Evolutionary conservation across 208 protist genomes (phyloP), one percentile per base, ranked within the genome.

Genomic region (Trypanosoma conorhini): DNA sequence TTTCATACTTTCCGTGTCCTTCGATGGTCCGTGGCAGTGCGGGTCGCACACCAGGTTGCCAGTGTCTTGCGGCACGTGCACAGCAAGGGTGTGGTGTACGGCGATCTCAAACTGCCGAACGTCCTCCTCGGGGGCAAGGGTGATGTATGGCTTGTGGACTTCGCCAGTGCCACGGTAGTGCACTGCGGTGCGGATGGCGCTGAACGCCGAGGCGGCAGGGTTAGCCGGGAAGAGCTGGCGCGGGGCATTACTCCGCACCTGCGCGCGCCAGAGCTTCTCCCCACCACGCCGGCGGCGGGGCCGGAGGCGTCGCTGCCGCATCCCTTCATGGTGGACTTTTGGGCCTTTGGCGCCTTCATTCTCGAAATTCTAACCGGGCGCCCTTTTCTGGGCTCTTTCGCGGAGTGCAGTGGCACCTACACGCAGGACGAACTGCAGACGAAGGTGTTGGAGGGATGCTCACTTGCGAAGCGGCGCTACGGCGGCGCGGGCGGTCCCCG

Each of bases 101-200:
- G 80, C 17, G 80, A 85, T 66, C 59, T 85, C 17, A 85, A 85
- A 62, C 68, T 81, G n/a, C 67, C 75, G 13, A 85, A 85, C 62
- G 71, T 79, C 12, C 61, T 85, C 28, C 17, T 85, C 31, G 58
- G 67, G 21, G 30, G 50, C 46, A 28, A 35, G 26, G 79, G 79
- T 24, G 35, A 72, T 40, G 61, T 84, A 28, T 79, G 70, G 79
- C 70, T 84, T 2, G 75, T 84, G 24, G 79, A 84, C 50, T 81
- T 67, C 30, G 74, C 74, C 5, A 84, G 75, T 51, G 62, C 72
- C 21, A 26, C 55, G 1, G 22, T 69, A 64, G 30, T 62, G 12
- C 15, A 17, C n/a, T n/a, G 50, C 19, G 51, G 22, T 48, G 61
- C 12, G 0, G 13, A 5, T 48, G 26, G 19, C 21, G 19, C 64